Base-by-base conservation (phyloP, 2,329 filamentous ascomycete species). In the Pseudogymnoascus sp. region DNA sequence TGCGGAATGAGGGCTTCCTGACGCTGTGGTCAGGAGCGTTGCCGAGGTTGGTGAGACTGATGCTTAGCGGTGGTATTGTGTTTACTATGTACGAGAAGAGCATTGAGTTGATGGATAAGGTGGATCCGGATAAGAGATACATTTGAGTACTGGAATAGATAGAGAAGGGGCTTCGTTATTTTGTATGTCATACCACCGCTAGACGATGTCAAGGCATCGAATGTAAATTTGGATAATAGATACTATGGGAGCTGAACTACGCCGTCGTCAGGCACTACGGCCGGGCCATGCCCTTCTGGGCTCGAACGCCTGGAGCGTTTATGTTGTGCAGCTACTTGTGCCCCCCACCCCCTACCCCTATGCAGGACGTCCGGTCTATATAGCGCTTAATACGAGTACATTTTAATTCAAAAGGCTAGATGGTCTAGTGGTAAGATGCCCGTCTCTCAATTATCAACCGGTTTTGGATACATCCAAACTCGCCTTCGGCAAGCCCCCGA, bases 41-140 rank as follows among this genome's bases (percentile, higher is more conserved):
- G 69, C 95, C 95, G 1, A 82, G 95, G 62, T 76, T 99, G 71
- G 93, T 87, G 23, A 82, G 95, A 63, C 75, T 99, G 69, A 89
- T 97, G 43, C 76, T 97, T 76, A 97, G 92, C 72, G 95, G 95
- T 63, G 95, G 95, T 16, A 96, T 99, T 72, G 95, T 99, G 42
- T 99, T 99, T 73, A 96, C 95, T 21, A 96, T 97, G 88, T 95
- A 97, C 75, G 93, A 97, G 79, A 97, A 97, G 83, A 90, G 88
- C 64, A 97, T 97, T 80, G 93, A 97, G 62, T 71, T 92, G 64
- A 86, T 99, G 80, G 85, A 91, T 70, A 81, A 75, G 72, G 64
- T 93, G 61, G 95, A 99, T 74, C 95, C 95, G 0, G 84, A 96
- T 71, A 86, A 87, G 72, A 88, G 83, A 74, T 97, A 96, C 73